These are phyloP conservation scores for Daedalea quercina DNA, from an alignment of 768 basidiomycete species.

Conservation along the genomic window DNA sequence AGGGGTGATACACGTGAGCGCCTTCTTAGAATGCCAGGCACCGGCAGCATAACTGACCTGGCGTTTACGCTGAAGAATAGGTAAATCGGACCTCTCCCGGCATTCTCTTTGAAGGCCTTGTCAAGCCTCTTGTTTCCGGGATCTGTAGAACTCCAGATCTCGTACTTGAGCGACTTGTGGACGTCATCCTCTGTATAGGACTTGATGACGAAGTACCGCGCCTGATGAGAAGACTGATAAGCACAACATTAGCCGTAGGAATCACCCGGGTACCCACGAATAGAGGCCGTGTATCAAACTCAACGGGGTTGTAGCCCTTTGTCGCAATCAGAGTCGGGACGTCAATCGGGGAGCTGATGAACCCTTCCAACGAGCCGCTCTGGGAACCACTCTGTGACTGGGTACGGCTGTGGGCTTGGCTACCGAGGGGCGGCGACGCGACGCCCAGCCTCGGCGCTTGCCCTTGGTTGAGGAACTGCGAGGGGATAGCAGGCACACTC, in stretches of 20 bases:
- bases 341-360: constrained; percentile 69
- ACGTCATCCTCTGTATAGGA: constrained; percentile 99
- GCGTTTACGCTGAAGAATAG: constrained; percentile 98
- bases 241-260: constrained; percentile 1
- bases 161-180: constrained; percentile 95
- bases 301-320: constrained; percentile 88
- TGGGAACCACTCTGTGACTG: constrained; percentile 15
- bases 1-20: not conserved
- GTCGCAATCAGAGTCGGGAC: constrained; percentile 77
- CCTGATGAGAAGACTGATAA: constrained; percentile 35
- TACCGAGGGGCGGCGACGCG: constrained; percentile 5
- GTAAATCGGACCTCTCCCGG: constrained; percentile 89
- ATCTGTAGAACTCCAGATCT: constrained; percentile 97
- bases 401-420: constrained; percentile 25
- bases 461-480: constrained; percentile 61
- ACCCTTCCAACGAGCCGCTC: constrained; percentile 18
- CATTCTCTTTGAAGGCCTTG: constrained; percentile 95
- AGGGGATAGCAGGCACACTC: constrained; percentile 66
- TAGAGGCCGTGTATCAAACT: constrained; percentile 74
- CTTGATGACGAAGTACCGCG: constrained; percentile 96
- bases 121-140: constrained; percentile 97
- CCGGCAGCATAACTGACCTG: constrained; percentile 33
- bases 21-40: not conserved
- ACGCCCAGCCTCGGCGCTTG: constrained; percentile 22
- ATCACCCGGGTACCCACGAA: constrained; percentile 45